phyloP scores from a whole-genome alignment of 2,329 filamentous ascomycete genomes.

The Fusarium bactridioides region DNA sequence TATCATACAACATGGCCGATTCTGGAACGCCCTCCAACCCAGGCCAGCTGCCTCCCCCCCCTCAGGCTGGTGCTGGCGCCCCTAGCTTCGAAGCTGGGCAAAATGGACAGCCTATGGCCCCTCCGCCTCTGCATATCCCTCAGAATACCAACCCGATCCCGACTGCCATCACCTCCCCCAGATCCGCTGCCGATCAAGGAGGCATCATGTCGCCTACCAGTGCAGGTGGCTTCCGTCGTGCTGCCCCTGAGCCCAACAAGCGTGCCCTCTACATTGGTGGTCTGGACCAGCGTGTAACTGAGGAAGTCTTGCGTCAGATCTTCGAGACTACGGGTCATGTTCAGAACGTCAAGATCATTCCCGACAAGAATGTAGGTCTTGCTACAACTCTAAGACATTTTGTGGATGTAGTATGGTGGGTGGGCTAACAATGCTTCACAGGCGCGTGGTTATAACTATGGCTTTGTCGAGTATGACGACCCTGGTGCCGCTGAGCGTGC shows the following conservation, averaged over 20 bases:
- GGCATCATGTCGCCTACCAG: constrained; percentile 85
- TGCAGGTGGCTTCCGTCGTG: constrained; percentile 83
- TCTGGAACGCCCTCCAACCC: constrained; percentile 68
- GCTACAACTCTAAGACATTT: neutral
- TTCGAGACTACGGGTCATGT: constrained; percentile 99
- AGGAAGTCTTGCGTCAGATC: constrained; percentile 95
- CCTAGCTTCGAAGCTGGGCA: constrained; percentile 80
- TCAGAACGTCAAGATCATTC: constrained; percentile 98
- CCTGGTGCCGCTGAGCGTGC: constrained; percentile 95
- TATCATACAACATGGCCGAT: constrained; percentile 74
- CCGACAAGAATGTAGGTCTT: constrained; percentile 93
- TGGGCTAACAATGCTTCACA: constrained; percentile 51
- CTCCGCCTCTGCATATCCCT: constrained; percentile 90
- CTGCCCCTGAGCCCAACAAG: constrained; percentile 98
- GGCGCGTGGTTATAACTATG: constrained; percentile 98
- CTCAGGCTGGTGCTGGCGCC: constrained; percentile 73
- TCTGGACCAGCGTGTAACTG: constrained; percentile 91
- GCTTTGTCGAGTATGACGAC: constrained; percentile 98
- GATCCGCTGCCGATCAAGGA: constrained; percentile 71
- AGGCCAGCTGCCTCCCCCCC: constrained; percentile 73
- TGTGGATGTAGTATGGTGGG: constrained; percentile 7
- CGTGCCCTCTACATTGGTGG: constrained; percentile 95
- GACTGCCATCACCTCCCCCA: constrained; percentile 87
- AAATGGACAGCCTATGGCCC: constrained; percentile 81
- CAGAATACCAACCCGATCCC: constrained; percentile 97